Base-by-base conservation (phyloP, 2,329 filamentous ascomycete species). In the Sporothrix schenckii region DNA sequence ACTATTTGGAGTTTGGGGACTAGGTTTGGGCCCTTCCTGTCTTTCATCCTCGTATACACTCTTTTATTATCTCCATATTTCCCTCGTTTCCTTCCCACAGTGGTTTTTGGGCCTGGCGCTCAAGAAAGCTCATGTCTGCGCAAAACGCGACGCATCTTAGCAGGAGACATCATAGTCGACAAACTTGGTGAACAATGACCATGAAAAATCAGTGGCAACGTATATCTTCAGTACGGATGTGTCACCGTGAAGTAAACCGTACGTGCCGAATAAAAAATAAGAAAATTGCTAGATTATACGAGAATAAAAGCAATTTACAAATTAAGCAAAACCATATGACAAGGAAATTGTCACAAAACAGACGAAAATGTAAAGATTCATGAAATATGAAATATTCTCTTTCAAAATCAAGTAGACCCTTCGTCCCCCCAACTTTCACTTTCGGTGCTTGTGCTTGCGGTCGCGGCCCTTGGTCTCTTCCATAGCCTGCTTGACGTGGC, bases 401-500 rank as follows among this genome's bases (percentile, higher is more conserved):
- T 7, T n/a, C n/a, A 50, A 19, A 1, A n/a, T 21, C 49, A 13
- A 4, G 41, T 30, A 30, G 27, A 30, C 41, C 41, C 2, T 9
- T 16, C 11, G 41, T 1, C 41, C 52, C 16, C 6, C 16, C n/a
- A n/a, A n/a, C 3, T 10, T 9, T 41, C 19, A 63, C 21, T 27
- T 63, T 14, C n/a, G n/a, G 24, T 69, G 30, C 13, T 44, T 68
- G n/a, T 63, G 27, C 63, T 66, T 63, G 34, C 30, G 44, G 13
- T 49, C 54, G 34, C 63, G 30, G 19, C 34, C 11, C 49, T 72
- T 65, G 7, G 44, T 34, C 30, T 63, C 41, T 50, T 50, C 24
- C 11, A 21, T 21, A 7, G 27, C 34, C 7, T 47, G 24, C 41
- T 41, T 63, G 41, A 50, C 44, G 41, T 63, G 65, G 3, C 71